Evolutionary conservation across 306 rosid genomes (phyloP), one percentile per base, ranked within the genome.

Genomic region (Fragaria ananassa): DNA sequence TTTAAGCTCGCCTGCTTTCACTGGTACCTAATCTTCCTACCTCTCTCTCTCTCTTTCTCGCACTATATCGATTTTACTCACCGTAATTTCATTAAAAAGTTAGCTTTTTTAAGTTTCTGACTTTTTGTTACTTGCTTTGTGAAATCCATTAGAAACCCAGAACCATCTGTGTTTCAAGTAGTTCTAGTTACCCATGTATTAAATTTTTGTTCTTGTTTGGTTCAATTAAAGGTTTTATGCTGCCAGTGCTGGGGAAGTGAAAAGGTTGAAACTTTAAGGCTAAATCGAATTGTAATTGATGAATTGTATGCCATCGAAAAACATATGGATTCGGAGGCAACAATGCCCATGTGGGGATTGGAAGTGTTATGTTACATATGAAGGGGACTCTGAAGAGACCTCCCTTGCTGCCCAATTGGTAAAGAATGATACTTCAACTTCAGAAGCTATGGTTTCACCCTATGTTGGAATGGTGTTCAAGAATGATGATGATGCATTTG

Each of bases 321-420:
- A 81, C 83, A 76, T 91, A 74, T 95, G 99, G 96, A 91, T 92
- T 85, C 88, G 91, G 74, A 82, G 93, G 82, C 97, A 90, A 57
- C 97, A 91, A 84, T 95, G 98, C 83, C 99, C 99, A 17, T 96
- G 99, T 83, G 96, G 99, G 63, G 99, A 96, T 89, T 96, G 98
- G 99, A 92, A 92, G 64, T 96, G 99, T 79, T 92, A 86, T 66
- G 81, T 92, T 75, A 85, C 97, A 27, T 74, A 81, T 76, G 97
- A 92, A 68, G 86, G 92, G 13, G 96, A 89, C 64, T 78, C 86
- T 45, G 96, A 88, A 49, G 97, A 89, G 82, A 72, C 86, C 64
- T 85, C 86, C 45, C 44, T 82, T 31, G 87, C 86, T 23, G 80
- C 93, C 1, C 91, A 89, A 73, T 87, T 86, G 70, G 87, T 81